Base-by-base conservation (phyloP, 495 filamentous ascomycete genomes). In the Penicillium canariense region DNA sequence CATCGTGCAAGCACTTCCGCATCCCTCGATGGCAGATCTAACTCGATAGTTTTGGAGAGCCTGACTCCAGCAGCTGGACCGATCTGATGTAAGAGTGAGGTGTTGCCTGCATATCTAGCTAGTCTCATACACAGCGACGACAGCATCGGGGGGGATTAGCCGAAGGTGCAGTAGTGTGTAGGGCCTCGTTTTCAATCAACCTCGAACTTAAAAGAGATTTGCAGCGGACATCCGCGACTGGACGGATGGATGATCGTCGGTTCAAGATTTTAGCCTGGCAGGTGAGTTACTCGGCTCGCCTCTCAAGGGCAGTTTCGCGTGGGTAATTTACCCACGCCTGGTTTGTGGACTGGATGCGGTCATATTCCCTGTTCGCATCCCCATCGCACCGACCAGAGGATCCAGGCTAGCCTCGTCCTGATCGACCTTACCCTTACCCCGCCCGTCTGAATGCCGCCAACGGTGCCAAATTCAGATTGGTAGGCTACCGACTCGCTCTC, bases 401-500 rank as follows among this genome's bases (percentile, higher is more conserved):
- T 45, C 32, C 23, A 40, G 53, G 36, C 34, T 48, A 61, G 34
- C 18, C 46, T 54, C 27, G 27, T 36, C 35, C 49, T 18, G 20
- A 58, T 48, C 47, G 50, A 22, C n/a, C 38, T 27, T 54, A 17
- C 18, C 28, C 47, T 34, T 30, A 18, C 47, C 34, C 49, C 32
- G 14, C 32, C 30, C 18, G 20, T 4, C 22, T 48, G 15, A 35
- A 58, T 55, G 48, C 26, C 48, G 17, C 8, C 40, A 43, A 47
- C 42, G 48, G 34, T 31, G 35, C n/a, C 28, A 48, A 52, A 50
- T 48, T 53, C 28, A 48, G 54, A 50, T 48, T 53, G 28, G 35
- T 38, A 45, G 23, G 32, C 42, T 39, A 15, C 14, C 47, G 50
- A 23, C 23, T 44, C 15, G 2, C 38, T 36, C 10, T 6, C 12